Conservation (phyloP, 2,329 filamentous ascomycete genomes). For the Aspergillus felis region DNA sequence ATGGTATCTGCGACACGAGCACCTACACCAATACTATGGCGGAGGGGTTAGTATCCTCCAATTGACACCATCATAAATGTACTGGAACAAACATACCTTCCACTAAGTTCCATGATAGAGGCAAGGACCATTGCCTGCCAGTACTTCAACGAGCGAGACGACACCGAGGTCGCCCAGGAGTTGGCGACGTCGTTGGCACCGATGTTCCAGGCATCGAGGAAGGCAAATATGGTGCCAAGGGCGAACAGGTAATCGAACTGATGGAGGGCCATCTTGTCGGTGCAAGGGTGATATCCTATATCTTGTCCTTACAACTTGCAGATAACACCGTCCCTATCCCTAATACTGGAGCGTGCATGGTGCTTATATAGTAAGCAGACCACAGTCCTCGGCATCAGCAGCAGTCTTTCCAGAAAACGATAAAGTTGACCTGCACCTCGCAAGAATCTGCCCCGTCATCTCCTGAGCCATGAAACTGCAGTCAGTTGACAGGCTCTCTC, state of each 20-base stretch:
- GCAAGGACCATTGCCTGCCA: conserved; percentile 18
- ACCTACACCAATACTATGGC: conserved; percentile 14
- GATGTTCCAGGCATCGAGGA: conserved; percentile 18
- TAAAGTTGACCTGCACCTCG: background rate
- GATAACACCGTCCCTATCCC: background rate
- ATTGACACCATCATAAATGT: no score
- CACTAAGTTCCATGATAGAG: conserved; percentile 14
- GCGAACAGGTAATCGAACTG: conserved; percentile 18
- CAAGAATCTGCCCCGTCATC: background rate
- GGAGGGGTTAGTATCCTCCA: background rate
- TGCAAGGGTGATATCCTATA: background rate
- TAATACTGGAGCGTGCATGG: background rate
- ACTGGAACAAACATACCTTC: conserved; percentile 5
- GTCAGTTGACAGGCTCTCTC: background rate
- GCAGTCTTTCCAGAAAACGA: background rate
- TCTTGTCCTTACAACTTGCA: background rate
- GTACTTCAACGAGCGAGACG: conserved; percentile 15
- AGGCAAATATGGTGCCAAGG: conserved; percentile 18
- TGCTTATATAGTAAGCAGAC: conserved; percentile 7
- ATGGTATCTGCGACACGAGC: conserved; percentile 16
- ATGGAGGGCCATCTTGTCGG: conserved; percentile 10
- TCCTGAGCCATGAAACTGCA: background rate
- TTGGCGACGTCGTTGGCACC: conserved; percentile 20
- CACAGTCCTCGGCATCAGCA: background rate
- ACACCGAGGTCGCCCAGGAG: conserved; percentile 17